phyloP scores from a whole-genome alignment of 2,329 filamentous ascomycete genomes.

The Hypocreales sp. region DNA sequence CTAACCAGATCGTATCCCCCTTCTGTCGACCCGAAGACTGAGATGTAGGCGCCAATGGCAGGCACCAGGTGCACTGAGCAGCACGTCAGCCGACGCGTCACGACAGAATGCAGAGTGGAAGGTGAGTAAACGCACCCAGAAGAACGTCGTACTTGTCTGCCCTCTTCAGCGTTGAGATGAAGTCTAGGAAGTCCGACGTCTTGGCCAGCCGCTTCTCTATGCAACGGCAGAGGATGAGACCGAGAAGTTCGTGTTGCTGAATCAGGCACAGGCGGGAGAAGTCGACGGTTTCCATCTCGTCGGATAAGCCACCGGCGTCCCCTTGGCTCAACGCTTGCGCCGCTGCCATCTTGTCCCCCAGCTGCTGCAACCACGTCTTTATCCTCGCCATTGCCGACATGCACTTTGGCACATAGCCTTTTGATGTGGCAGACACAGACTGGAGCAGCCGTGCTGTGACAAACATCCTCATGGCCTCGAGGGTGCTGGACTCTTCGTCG shows the following conservation, averaged over 20 bases:
- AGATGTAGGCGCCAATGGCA: slow-evolving; percentile 59
- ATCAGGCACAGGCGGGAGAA: slow-evolving; percentile 68
- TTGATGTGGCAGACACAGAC: slow-evolving; percentile 23
- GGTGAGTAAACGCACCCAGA: slow-evolving; percentile 23
- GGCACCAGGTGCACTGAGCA: slow-evolving; percentile 63
- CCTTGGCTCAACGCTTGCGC: slow-evolving; percentile 58
- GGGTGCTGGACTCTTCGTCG: slow-evolving; percentile 20
- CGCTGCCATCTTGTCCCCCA: slow-evolving; percentile 63
- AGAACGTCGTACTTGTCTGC: slow-evolving; percentile 62
- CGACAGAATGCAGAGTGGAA: background rate
- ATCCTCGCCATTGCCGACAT: slow-evolving; percentile 62
- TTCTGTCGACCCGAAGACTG: slow-evolving; percentile 64
- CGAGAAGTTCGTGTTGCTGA: slow-evolving; percentile 79
- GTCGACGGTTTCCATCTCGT: slow-evolving; percentile 63
- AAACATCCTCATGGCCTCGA: slow-evolving; percentile 18
- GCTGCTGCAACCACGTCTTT: slow-evolving; percentile 58
- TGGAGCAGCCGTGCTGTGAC: slow-evolving; percentile 18
- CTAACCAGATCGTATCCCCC: slow-evolving; percentile 50
- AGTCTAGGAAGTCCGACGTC: slow-evolving; percentile 54
- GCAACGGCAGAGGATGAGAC: slow-evolving; percentile 63
- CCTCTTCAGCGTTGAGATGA: slow-evolving; percentile 53
- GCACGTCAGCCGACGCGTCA: background rate
- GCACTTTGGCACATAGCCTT: slow-evolving; percentile 58
- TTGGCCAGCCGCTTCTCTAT: slow-evolving; percentile 61
- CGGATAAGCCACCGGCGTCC: slow-evolving; percentile 32